Evolutionary conservation across 352 stramenopile species (phyloP).

Genomic region (Pythium scleroteichum): DNA sequence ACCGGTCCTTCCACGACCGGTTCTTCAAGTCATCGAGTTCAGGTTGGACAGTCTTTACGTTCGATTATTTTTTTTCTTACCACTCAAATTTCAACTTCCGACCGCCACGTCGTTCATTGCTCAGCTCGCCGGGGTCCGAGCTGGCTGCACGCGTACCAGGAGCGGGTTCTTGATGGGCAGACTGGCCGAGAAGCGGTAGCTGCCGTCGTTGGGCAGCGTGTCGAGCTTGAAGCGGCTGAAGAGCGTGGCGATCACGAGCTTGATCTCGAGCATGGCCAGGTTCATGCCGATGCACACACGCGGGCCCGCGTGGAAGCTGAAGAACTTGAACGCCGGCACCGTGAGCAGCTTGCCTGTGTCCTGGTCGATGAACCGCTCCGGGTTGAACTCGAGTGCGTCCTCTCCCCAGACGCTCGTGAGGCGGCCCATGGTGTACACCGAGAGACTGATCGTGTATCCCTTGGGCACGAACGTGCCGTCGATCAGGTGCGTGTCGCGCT

Average conservation of each 20-base stretch:
- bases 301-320: slow-evolving; percentile 20
- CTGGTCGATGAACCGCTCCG: slow-evolving; percentile 31
- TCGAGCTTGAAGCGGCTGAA: slow-evolving; percentile 36
- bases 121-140: too few relatives aligned
- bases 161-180: slow-evolving; percentile 3
- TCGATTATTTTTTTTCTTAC: too few relatives aligned
- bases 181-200: too few relatives aligned
- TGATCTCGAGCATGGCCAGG: slow-evolving; percentile 36
- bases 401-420: slow-evolving; percentile 32
- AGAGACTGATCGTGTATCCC: slow-evolving; percentile 27
- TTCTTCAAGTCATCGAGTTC: too few relatives aligned
- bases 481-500: slow-evolving; percentile 31
- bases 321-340: slow-evolving; percentile 34
- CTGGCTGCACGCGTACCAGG: background rate
- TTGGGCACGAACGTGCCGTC: slow-evolving; percentile 36
- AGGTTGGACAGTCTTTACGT: too few relatives aligned
- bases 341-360: slow-evolving; percentile 16
- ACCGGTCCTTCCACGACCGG: too few relatives aligned
- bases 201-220: slow-evolving; percentile 1
- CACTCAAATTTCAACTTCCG: too few relatives aligned
- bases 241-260: slow-evolving; percentile 27
- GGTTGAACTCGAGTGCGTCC: slow-evolving; percentile 35
- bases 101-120: too few relatives aligned
- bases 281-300: slow-evolving; percentile 41
- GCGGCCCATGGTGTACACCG: slow-evolving; percentile 33